Evolutionary conservation across 208 protist genomes (phyloP), one percentile per base, ranked within the genome.

Genomic region (Trypanosoma conorhini): DNA sequence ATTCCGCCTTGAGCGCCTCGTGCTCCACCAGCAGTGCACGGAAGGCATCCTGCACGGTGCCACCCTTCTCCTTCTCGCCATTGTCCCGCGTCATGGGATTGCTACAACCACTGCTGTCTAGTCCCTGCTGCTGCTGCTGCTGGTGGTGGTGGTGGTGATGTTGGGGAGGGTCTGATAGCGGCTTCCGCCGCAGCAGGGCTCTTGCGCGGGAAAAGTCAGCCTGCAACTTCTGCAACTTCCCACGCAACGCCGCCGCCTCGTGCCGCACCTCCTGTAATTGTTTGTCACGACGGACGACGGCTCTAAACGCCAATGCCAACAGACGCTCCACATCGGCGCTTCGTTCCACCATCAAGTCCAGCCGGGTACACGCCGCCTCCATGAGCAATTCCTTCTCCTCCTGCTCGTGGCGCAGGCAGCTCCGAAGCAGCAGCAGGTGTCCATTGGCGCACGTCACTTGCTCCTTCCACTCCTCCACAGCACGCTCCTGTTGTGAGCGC

Each of bases 291-390:
- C 57, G 55, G 26, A 62, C 30, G 5, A 70, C 17, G 10, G 42
- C 63, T 52, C 22, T 63, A 19, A 76, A 65, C n/a, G 62, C 26
- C n/a, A 38, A 38, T 22, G 24, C 35, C 65, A 77, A 71, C 7
- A 72, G 54, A 22, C 55, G 59, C 26, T 81, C 77, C 5, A 75
- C 62, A 28, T 72, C 54, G 2, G 62, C 30, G 61, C 63, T 69
- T 26, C 67, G 77, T 8, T 70, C 70, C 44, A 52, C 42, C 46
- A 85, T 72, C 50, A 83, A 13, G 22, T 79, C 64, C 33, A 80
- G 21, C 5, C 63, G 42, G n/a, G 46, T 56, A 22, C 59, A 61
- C 30, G 55, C 74, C 21, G 55, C 74, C 26, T 66, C 59, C 40
- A 74, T 13, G 0, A 72, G 35, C 48, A 74, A 31, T 28, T 73